These are phyloP conservation scores for Russula abietina DNA, from an alignment of 768 basidiomycete genomes.

Conservation along the genomic window DNA sequence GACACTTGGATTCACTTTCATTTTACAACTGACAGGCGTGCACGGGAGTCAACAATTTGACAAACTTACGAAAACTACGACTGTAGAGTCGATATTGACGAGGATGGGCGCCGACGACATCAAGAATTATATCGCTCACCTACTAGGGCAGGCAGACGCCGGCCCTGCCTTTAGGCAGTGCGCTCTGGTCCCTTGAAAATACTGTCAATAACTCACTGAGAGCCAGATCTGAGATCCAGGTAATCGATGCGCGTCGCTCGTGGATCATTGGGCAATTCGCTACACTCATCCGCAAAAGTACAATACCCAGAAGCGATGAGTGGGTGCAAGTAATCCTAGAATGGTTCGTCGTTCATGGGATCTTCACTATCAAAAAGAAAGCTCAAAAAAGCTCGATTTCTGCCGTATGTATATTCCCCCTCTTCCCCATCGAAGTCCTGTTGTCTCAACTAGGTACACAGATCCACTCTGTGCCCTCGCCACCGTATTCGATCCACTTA, in stretches of 20 bases:
- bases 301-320: conserved; percentile 71
- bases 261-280: conserved; percentile 89
- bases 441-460: conserved; percentile 29
- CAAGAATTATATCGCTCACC: conserved; percentile 64
- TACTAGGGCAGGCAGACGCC: conserved; percentile 59
- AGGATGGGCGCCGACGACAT: conserved; percentile 72
- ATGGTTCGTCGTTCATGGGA: conserved; percentile 76
- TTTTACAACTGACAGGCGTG: conserved; percentile 77
- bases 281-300: conserved; percentile 69
- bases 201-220: conserved; percentile 3
- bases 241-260: conserved; percentile 49
- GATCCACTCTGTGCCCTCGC: conserved; percentile 58
- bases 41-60: conserved; percentile 88
- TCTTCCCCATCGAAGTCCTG: neutral
- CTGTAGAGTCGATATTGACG: conserved; percentile 75
- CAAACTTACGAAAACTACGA: conserved; percentile 86
- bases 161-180: conserved; percentile 40
- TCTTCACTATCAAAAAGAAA: conserved; percentile 71
- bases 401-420: conserved; percentile 44
- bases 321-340: conserved; percentile 74
- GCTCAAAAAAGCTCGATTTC: conserved; percentile 55
- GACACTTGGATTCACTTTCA: conserved; percentile 73
- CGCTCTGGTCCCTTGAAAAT: conserved; percentile 10
- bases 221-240: conserved; percentile 40
- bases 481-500: conserved; percentile 68